These are phyloP conservation scores for Salix purpurea DNA, from an alignment of 345 rosid species.

Conservation along the genomic window DNA sequence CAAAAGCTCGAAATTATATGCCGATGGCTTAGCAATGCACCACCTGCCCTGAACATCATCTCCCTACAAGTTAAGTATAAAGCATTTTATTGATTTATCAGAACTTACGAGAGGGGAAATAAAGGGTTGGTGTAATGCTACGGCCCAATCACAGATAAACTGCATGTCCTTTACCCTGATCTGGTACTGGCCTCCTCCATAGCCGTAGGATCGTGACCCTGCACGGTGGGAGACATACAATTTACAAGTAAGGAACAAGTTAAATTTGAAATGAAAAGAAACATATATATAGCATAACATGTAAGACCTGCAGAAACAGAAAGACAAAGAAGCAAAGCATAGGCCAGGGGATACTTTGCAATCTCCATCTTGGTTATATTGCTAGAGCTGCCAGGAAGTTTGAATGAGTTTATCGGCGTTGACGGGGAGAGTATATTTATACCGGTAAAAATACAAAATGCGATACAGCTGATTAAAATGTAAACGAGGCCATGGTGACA, in stretches of 20 bases:
- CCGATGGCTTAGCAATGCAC: conserved; percentile 18
- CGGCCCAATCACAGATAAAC: too few relatives aligned
- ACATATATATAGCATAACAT: background rate
- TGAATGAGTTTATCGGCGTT: background rate
- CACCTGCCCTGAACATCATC: background rate
- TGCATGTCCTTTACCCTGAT: too few relatives aligned
- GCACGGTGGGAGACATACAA: too few relatives aligned
- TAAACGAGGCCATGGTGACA: too few relatives aligned
- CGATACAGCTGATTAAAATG: background rate
- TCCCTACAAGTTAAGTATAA: background rate
- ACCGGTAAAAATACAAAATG: background rate
- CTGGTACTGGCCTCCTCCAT: too few relatives aligned
- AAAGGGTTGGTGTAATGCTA: too few relatives aligned
- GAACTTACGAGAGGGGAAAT: too few relatives aligned
- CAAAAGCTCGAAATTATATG: background rate
- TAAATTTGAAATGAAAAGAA: background rate
- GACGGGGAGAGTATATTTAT: background rate
- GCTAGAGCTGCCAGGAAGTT: background rate
- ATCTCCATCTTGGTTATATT: background rate
- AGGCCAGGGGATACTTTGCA: background rate
- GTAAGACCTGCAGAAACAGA: background rate
- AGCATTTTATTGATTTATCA: too few relatives aligned
- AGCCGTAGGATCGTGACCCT: too few relatives aligned
- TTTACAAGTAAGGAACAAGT: background rate
- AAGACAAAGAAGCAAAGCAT: background rate